Conservation (phyloP, 2,329 filamentous ascomycete genomes). For the Phialocephala sp. region DNA sequence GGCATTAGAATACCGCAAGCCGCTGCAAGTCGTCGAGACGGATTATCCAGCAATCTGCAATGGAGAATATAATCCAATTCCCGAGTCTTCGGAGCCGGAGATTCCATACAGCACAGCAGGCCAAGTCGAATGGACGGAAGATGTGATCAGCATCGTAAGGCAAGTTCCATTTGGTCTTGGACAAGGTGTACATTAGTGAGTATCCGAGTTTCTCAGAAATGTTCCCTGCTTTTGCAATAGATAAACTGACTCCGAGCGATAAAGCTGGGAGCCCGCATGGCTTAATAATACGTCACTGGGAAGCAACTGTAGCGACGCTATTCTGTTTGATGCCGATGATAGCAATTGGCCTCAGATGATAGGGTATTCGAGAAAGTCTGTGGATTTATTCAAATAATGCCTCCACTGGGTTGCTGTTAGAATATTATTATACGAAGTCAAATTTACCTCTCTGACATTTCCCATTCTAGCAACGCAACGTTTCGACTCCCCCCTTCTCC, state of each 20-base stretch:
- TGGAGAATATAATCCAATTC: constrained; percentile 52
- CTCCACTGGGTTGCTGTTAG: neutral
- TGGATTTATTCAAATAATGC: constrained; percentile 37
- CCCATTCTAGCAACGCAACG: neutral
- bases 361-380: constrained; percentile 41
- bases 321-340: constrained; percentile 57
- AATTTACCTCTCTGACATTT: neutral
- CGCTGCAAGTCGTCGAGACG: constrained; percentile 70
- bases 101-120: constrained; percentile 69
- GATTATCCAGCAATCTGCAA: constrained; percentile 72
- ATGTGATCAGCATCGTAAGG: constrained; percentile 61
- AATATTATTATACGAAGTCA: neutral
- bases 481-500: neutral
- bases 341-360: constrained; percentile 34
- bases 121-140: constrained; percentile 64
- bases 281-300: constrained; percentile 56
- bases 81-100: constrained; percentile 43
- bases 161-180: constrained; percentile 61
- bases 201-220: constrained; percentile 54
- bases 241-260: neutral
- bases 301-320: constrained; percentile 67
- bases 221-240: neutral
- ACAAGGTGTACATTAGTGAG: constrained; percentile 69
- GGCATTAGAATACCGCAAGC: constrained; percentile 65
- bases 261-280: constrained; percentile 54